Evolutionary conservation across 192 early-diverging fungal genomes (phyloP).

Genomic region (Phycomyces blakesleeanus): DNA sequence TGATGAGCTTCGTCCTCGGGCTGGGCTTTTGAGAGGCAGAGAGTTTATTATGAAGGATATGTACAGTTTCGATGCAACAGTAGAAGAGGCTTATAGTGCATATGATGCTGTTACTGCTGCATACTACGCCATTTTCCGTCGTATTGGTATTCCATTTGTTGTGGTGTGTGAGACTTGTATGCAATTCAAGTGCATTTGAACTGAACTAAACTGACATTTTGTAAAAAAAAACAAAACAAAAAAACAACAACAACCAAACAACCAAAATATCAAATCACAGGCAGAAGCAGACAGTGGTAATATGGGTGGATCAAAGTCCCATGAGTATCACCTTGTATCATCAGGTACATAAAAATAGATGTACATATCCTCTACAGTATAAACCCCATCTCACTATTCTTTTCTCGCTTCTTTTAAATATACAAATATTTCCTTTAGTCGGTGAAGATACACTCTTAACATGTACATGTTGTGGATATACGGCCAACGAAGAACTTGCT

Average conservation of each 20-base stretch:
- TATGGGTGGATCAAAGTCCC: conserved; percentile 84
- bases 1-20: conserved; percentile 79
- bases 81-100: conserved; percentile 64
- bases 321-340: conserved; percentile 86
- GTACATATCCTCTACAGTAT: too few species aligned
- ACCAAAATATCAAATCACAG: too few species aligned
- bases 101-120: conserved; percentile 73
- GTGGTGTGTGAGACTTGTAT: conserved; percentile 47
- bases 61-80: conserved; percentile 80
- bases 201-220: too few species aligned
- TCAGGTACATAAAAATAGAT: conserved; percentile 36
- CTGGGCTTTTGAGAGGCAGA: conserved; percentile 77
- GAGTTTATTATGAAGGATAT: conserved; percentile 98
- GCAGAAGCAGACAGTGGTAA: conserved; percentile 90
- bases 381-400: too few species aligned
- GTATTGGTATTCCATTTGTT: conserved; percentile 75
- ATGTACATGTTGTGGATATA: conserved; percentile 74
- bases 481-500: conserved; percentile 83
- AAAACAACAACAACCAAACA: too few species aligned
- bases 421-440: too few species aligned
- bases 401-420: neutral
- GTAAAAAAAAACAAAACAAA: too few species aligned
- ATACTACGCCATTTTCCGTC: conserved; percentile 71
- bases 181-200: too few species aligned
- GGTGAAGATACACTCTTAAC: conserved; percentile 81